Evolutionary conservation across 352 stramenopile genomes (phyloP).

Genomic region (Pythium dissimile): DNA sequence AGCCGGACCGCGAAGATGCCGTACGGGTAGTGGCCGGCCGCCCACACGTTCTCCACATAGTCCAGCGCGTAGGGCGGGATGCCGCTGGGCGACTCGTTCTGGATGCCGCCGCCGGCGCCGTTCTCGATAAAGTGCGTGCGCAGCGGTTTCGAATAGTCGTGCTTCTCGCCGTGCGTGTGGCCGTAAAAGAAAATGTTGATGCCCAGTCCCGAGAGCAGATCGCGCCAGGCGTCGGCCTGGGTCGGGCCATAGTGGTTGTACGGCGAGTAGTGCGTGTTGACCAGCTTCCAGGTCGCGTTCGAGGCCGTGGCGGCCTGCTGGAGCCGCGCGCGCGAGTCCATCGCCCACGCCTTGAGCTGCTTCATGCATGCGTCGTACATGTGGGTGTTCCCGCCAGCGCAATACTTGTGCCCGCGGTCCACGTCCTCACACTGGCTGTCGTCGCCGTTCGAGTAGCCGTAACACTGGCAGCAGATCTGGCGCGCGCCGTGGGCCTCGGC

Average conservation of each 20-base stretch:
- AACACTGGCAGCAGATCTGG: conserved; percentile 83
- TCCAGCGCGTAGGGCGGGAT: conserved; percentile 46
- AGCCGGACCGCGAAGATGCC: conserved; percentile 66
- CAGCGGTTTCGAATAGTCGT: conserved; percentile 48
- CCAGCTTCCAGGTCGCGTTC: conserved; percentile 77
- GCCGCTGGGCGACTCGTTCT: conserved; percentile 72
- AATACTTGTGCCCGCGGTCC: conserved; percentile 44
- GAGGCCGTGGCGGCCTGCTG: conserved; percentile 45
- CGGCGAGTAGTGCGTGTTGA: conserved; percentile 82
- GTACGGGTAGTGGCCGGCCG: conserved; percentile 61
- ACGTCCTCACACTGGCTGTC: conserved; percentile 57
- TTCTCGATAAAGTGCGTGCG: conserved; percentile 78
- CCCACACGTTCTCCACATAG: conserved; percentile 59
- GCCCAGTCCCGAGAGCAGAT: conserved; percentile 34
- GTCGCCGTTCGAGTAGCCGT: conserved; percentile 63
- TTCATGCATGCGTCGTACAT: conserved; percentile 77
- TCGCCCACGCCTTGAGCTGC: conserved; percentile 53
- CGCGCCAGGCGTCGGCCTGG: conserved; percentile 40
- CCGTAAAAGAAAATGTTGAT: conserved; percentile 35
- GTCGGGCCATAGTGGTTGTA: conserved; percentile 67
- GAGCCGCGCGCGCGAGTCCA: conserved; percentile 46
- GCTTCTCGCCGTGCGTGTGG: conserved; percentile 69
- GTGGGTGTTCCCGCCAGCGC: conserved; percentile 45
- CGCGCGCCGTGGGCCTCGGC: conserved; percentile 49
- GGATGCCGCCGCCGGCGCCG: conserved; percentile 70